phyloP scores from a whole-genome alignment of 2,329 filamentous ascomycete species.

The Xylaria sp. region DNA sequence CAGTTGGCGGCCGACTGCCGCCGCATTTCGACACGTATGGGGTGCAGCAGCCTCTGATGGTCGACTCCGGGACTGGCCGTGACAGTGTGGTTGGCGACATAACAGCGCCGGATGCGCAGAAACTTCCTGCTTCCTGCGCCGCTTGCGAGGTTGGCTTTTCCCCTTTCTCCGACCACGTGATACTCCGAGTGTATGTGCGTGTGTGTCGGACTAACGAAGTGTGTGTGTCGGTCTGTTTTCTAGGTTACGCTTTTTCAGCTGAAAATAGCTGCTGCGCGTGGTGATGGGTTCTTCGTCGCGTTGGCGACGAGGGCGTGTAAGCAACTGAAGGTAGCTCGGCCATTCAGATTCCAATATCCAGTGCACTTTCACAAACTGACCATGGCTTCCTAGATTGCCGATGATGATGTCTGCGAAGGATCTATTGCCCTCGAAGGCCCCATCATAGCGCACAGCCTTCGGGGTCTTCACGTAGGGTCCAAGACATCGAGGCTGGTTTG shows the following conservation, averaged over 20 bases:
- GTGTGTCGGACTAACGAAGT: neutral
- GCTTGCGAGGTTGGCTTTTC: constrained; percentile 48
- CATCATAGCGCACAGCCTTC: constrained; percentile 61
- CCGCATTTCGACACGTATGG: constrained; percentile 9
- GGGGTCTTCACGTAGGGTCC: constrained; percentile 57
- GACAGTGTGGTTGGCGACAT: constrained; percentile 20
- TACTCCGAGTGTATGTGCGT: neutral
- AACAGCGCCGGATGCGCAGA: constrained; percentile 35
- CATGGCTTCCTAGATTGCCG: constrained; percentile 55
- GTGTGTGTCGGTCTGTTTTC: neutral
- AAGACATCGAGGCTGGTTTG: constrained; percentile 64
- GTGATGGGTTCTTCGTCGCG: constrained; percentile 44
- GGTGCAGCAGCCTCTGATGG: constrained; percentile 28
- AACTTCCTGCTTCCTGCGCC: constrained; percentile 42
- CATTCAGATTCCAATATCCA: neutral
- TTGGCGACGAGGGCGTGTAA: constrained; percentile 44
- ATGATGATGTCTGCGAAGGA: constrained; percentile 66
- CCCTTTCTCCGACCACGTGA: neutral
- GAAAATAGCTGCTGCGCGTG: constrained; percentile 42
- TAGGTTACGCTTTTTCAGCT: constrained; percentile 43
- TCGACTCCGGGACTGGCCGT: neutral
- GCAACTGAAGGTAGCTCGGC: constrained; percentile 38
- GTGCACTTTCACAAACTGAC: constrained; percentile 23
- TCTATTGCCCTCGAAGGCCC: constrained; percentile 63
- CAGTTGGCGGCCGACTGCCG: neutral